Evolutionary conservation across 768 basidiomycete species (phyloP).

Genomic region (Paxillus ammoniavirescens): DNA sequence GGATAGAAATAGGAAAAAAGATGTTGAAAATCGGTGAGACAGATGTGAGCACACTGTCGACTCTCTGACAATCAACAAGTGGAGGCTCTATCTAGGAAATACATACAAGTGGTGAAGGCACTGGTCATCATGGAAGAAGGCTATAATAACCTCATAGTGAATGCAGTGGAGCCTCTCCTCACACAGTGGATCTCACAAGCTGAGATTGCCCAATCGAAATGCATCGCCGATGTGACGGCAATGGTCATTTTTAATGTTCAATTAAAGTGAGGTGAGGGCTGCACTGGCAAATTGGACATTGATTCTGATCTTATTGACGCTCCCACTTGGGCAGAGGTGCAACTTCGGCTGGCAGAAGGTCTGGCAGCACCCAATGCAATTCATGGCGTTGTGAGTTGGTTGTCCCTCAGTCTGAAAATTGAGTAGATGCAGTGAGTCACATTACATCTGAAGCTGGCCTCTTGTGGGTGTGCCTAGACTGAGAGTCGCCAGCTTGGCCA

Average conservation of each 20-base stretch:
- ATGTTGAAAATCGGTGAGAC: constrained; percentile 19
- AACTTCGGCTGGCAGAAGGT: not conserved
- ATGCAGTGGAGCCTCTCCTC: not conserved
- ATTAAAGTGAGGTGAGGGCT: not conserved
- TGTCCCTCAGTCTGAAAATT: not conserved
- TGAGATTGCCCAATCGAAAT: not conserved
- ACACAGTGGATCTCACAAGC: not conserved
- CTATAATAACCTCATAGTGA: not conserved
- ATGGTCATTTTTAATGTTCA: constrained; percentile 1
- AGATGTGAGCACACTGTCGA: not conserved
- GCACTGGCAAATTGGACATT: not conserved
- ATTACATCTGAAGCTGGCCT: not conserved
- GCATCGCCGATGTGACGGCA: not conserved
- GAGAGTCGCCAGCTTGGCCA: not conserved
- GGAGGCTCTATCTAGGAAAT: not conserved
- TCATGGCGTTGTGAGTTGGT: not conserved
- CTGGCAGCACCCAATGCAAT: not conserved
- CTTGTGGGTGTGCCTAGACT: not conserved
- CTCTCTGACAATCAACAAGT: not conserved
- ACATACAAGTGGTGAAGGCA: not conserved
- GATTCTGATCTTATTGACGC: not conserved
- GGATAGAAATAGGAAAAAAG: constrained; percentile 34
- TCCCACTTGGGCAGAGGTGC: not conserved
- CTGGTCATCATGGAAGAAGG: not conserved
- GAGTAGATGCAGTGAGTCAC: not conserved